Conservation (phyloP, 192 early-diverging fungal species). For the Kickxella alabastrina region DNA sequence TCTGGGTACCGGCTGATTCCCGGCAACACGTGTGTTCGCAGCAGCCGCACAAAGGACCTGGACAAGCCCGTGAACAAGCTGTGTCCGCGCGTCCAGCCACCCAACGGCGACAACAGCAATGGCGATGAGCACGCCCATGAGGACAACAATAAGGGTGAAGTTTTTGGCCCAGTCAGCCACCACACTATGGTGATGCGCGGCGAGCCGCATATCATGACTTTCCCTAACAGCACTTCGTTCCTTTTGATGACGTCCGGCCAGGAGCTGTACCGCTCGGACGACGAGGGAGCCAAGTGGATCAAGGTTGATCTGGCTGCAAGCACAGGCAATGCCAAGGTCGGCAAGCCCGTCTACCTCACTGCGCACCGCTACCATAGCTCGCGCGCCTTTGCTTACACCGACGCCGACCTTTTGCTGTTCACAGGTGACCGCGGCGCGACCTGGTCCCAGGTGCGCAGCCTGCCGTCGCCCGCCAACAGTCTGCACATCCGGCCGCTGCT, state of each 20-base stretch:
- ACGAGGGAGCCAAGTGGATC: slow-evolving; percentile 76
- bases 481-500: slow-evolving; percentile 63
- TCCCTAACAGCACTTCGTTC: slow-evolving; percentile 62
- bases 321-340: slow-evolving; percentile 26
- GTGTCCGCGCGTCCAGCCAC: slow-evolving; percentile 46
- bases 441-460: slow-evolving; percentile 50
- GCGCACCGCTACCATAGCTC: slow-evolving; percentile 67
- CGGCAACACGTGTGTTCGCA: slow-evolving; percentile 71
- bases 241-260: slow-evolving; percentile 59
- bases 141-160: slow-evolving; percentile 1
- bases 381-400: slow-evolving; percentile 64
- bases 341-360: slow-evolving; percentile 53
- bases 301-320: slow-evolving; percentile 34
- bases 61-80: slow-evolving; percentile 58
- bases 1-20: slow-evolving; percentile 82
- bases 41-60: slow-evolving; percentile 38
- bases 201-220: slow-evolving; percentile 58
- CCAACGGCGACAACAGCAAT: slow-evolving; percentile 14
- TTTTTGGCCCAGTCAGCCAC: slow-evolving; percentile 17
- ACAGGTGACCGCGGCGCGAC: slow-evolving; percentile 59
- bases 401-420: slow-evolving; percentile 46
- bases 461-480: slow-evolving; percentile 60
- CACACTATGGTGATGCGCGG: slow-evolving; percentile 40
- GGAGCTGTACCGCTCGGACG: slow-evolving; percentile 62
- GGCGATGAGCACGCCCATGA: slow-evolving; percentile 4